Evolutionary conservation across 164 flowering plant species (phyloP), one percentile per base, ranked within the genome.

Genomic region (Macadamia tetraphylla): DNA sequence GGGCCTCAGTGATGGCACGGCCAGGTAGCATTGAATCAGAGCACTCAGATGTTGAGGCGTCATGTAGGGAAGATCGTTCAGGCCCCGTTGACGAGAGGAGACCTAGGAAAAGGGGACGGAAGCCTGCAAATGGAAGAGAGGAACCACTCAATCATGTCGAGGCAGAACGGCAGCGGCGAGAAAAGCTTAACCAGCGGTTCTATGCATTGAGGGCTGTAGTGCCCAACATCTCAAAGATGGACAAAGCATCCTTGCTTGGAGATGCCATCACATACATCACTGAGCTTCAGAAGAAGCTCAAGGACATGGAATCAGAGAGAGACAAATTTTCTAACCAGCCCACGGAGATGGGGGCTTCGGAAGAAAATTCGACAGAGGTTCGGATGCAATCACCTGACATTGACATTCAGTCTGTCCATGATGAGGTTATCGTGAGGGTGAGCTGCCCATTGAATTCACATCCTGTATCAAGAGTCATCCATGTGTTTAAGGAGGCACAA

Each of bases 81-180:
- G 82, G 81, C 9, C 77, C 73, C 30, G 73, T 70, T 15, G 92
- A 83, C 40, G 94, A 89, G 11, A 80, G 82, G 68, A 81, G 88
- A 74, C 97, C 97, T 0, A 71, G 94, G 43, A 95, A 95, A 70
- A 79, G 99, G 40, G 98, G 99, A 0, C 74, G 99, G 40, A 95
- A 95, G 82, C 98, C 98, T 9, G 98, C 97, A 23, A 91, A 95
- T 76, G 98, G 98, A 48, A 84, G 99, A 77, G 97, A 89, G 58
- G 97, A 91, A 64, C 96, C 99, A 3, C 85, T 95, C 18, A 95
- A 94, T 70, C 98, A 94, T 62, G 98, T 94, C 18, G 97, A 90
- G 69, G 87, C 85, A 58, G 87, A 84, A 69, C 71, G 87, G 55
- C 82, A 82, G 42, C 70, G 87, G 30, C 72, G 87, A 0, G 87